These are phyloP conservation scores for Talaromyces adpressus DNA, from an alignment of 495 filamentous ascomycete species.

Conservation along the genomic window DNA sequence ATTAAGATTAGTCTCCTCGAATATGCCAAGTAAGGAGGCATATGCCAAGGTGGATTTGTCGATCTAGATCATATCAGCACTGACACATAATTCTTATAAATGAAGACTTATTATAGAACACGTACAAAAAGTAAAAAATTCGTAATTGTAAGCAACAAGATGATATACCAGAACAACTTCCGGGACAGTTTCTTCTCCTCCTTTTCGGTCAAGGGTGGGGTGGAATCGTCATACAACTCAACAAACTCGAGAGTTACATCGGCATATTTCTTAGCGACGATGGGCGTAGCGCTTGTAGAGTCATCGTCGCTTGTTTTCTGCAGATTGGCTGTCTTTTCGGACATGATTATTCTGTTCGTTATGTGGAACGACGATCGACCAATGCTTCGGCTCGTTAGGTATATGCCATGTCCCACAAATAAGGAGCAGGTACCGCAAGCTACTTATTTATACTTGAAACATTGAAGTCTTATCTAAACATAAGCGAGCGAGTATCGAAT, in stretches of 20 bases:
- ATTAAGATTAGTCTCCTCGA: conserved; percentile 16
- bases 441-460: too few relatives aligned
- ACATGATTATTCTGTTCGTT: not conserved
- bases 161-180: conserved; percentile 14
- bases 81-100: too few relatives aligned
- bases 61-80: conserved; percentile 9
- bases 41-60: conserved; percentile 19
- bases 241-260: conserved; percentile 19
- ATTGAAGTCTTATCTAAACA: too few relatives aligned
- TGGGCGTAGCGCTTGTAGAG: not conserved
- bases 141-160: conserved; percentile 12
- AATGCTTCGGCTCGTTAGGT: too few relatives aligned
- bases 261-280: conserved; percentile 13
- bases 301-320: not conserved
- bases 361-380: too few relatives aligned
- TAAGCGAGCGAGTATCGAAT: too few relatives aligned
- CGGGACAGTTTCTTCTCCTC: conserved; percentile 10
- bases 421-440: too few relatives aligned
- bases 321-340: not conserved
- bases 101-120: not conserved
- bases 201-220: conserved; percentile 14
- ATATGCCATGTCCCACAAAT: too few relatives aligned
- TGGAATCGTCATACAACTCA: conserved; percentile 14
- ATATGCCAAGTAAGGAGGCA: conserved; percentile 18
- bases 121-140: conserved; percentile 18